Evolutionary conservation across 1,284 basidiomycete species (phyloP), one percentile per base, ranked within the genome.

Genomic region (Pascua sp.): DNA sequence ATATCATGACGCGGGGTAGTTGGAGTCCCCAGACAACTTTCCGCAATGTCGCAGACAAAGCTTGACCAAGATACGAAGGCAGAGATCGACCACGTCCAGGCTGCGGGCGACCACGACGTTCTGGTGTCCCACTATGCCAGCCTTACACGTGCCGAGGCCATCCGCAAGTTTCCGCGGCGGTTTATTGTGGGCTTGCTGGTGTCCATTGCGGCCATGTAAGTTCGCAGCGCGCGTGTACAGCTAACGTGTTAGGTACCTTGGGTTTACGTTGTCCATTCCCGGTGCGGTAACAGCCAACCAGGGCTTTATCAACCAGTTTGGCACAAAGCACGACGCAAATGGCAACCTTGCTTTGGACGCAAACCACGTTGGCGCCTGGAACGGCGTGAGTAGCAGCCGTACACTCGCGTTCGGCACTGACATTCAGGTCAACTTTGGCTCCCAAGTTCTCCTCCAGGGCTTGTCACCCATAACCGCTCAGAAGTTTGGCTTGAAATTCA

Each of bases 141-240:
- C 24, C 24, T 32, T 32, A 32, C 24, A 3, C 24, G 24, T 32
- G 24, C 24, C 7, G 24, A 32, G 7, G 24, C 24, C 24, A 32
- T 32, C 24, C 54, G 17, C 54, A 63, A 63, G 53, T 63, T 63
- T 42, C 53, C 49, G 51, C 56, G 61, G 12, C 37, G 55, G 51
- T 58, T 50, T 36, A 17, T 55, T 5, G 24, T 43, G 15, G 56
- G 54, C 11, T 43, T 61, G 11, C n/a, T 38, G 11, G 43, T 59
- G 11, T 49, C 51, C 12, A 40, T 50, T 10, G 59, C 51, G 13
- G 62, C 54, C 43, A 61, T 64, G 58, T 65, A 32, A 32, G 24
- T 32, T 32, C 7, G 24, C 24, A 32, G 24, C 7, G 24, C 24
- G 24, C 24, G 24, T 32, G 3, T 7, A 32, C 24, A 7, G 24